Evolutionary conservation across 306 rosid species (phyloP), one percentile per base, ranked within the genome.

Genomic region (Casuarina equisetifolia): DNA sequence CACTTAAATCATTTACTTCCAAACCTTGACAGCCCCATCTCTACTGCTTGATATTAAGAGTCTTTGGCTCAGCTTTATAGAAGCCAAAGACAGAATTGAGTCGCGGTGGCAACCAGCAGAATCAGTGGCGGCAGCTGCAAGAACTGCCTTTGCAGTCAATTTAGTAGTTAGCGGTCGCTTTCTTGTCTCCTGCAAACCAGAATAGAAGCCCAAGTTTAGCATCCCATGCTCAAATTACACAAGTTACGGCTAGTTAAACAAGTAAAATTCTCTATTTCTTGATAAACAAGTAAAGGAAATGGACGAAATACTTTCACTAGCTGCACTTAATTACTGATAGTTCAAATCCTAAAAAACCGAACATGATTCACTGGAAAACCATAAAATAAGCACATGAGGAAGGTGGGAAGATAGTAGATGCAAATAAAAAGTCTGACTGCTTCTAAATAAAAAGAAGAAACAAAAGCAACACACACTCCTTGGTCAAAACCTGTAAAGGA

Each of bases 21-120:
- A 95, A 78, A 95, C 97, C 88, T 95, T 95, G 85, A 95, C 82
- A 54, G 96, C 92, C 70, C 97, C 99, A 79, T 95, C 99, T 89
- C 99, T 89, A 74, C 99, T 79, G 81, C 97, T 86, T 62, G 97
- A 95, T 76, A 92, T 81, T 51, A 95, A 72, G 78, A 89, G 92
- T 88, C 97, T 89, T 74, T 95, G 98, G 84, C 89, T 91, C 85
- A 91, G 84, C 96, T 95, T 92, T n/a, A 95, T 89, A 12, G 97
- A 91, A 43, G 96, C 99, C 90, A 95, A 73, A 9, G 97, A 91
- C 25, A 90, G 82, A 76, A 95, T 50, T 54, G 97, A 91, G 76
- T 91, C 99, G 0, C 96, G 92, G 73, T 95, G 99, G 82, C 97
- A 92, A 77, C 97, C 97, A 17, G 91, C 97, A 45, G 96, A 82